Conservation (phyloP, 176 grass and related monocot species). For the Musa troglodytarum region DNA sequence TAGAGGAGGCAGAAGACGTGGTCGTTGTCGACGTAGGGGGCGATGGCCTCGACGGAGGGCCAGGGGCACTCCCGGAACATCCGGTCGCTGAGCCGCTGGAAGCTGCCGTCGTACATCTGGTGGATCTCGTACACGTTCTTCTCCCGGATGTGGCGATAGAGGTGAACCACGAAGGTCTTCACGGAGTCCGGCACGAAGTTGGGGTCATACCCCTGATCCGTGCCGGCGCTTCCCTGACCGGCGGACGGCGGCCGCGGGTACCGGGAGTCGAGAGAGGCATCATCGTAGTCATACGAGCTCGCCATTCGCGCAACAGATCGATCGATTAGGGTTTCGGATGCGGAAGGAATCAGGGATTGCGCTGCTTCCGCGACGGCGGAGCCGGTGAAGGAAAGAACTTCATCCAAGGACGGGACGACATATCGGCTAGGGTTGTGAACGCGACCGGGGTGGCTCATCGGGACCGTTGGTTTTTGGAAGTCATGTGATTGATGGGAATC, state of each 20-base stretch:
- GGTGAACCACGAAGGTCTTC: slow-evolving; percentile 89
- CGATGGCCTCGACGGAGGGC: slow-evolving; percentile 68
- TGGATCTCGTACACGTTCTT: slow-evolving; percentile 99
- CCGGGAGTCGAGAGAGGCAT: not conserved
- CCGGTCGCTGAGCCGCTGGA: slow-evolving; percentile 84
- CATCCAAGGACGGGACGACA: no score
- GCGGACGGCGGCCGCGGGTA: slow-evolving; percentile 18
- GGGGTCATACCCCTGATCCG: slow-evolving; percentile 54
- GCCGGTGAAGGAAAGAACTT: no score
- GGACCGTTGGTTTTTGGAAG: no score
- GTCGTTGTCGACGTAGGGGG: slow-evolving; percentile 82
- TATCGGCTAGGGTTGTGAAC: no score
- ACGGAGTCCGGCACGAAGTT: slow-evolving; percentile 93
- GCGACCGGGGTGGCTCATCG: no score
- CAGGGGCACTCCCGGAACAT: slow-evolving; percentile 86
- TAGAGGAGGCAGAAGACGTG: slow-evolving; percentile 97
- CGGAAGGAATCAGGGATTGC: no score
- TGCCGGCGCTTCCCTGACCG: slow-evolving; percentile 21
- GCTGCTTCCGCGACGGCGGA: no score
- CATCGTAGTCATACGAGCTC: not conserved
- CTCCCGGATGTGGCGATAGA: slow-evolving; percentile 94
- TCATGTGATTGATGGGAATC: no score
- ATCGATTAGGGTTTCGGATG: not conserved
- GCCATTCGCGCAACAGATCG: not conserved
- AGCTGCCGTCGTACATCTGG: slow-evolving; percentile 98